phyloP scores from a whole-genome alignment of 176 grass and related monocot species.

The Aegilops speltoides region DNA sequence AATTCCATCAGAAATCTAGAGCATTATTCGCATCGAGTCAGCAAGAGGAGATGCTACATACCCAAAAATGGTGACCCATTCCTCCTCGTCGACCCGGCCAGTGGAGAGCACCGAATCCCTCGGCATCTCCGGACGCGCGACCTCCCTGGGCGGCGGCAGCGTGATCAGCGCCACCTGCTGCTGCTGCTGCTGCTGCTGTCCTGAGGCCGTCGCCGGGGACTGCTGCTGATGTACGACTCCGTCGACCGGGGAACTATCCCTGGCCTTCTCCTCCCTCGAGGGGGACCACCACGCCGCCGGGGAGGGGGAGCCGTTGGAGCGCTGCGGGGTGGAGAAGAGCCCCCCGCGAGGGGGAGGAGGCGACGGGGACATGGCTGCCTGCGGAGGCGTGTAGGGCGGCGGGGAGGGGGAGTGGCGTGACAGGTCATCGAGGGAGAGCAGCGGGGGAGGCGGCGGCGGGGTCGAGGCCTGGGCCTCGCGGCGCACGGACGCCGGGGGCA shows the following conservation, averaged over 20 bases:
- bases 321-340: conserved; percentile 41
- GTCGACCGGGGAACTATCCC: conserved; percentile 60
- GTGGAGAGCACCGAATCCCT: conserved; percentile 44
- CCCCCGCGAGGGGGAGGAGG: conserved; percentile 26
- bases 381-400: conserved; percentile 19
- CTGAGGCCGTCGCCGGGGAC: conserved; percentile 32
- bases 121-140: conserved; percentile 66
- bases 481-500: conserved; percentile 38
- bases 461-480: conserved; percentile 43
- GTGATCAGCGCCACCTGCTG: conserved; percentile 64
- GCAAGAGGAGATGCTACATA: conserved; percentile 28
- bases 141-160: conserved; percentile 67
- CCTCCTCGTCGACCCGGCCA: conserved; percentile 68
- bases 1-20: conserved; percentile 1
- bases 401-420: conserved; percentile 42
- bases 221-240: conserved; percentile 54
- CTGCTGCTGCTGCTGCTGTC: conserved; percentile 40
- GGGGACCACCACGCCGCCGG: conserved; percentile 51
- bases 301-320: conserved; percentile 42
- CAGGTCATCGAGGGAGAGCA: conserved; percentile 64
- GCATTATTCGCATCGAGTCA: background rate
- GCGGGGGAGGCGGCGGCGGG: conserved; percentile 64
- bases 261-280: conserved; percentile 37
- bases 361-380: conserved; percentile 38
- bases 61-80: conserved; percentile 88